phyloP scores from a whole-genome alignment of 257 asterid species.

The Solanum megistacrolobum region DNA sequence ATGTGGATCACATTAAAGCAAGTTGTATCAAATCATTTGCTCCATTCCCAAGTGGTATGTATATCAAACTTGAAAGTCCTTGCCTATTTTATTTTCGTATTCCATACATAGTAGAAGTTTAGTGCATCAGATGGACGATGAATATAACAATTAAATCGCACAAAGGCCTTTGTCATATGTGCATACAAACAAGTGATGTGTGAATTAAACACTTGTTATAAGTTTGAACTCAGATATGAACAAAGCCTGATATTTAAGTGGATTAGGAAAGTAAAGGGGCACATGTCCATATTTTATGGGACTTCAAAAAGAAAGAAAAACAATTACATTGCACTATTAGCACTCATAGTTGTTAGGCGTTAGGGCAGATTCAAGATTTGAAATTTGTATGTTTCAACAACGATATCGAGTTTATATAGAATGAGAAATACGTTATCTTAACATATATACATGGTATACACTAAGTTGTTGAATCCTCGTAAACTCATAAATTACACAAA shows the following conservation, averaged over 20 bases:
- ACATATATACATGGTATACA: background rate
- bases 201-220: background rate
- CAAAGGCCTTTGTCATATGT: background rate
- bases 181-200: background rate
- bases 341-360: background rate
- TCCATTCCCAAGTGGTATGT: slow-evolving; percentile 79
- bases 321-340: background rate
- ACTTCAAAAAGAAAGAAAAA: background rate
- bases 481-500: background rate
- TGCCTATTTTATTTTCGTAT: background rate
- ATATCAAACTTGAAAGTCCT: background rate
- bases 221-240: background rate
- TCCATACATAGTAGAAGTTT: background rate
- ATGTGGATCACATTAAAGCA: slow-evolving; percentile 48
- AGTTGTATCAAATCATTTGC: slow-evolving; percentile 87
- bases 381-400: background rate
- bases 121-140: background rate
- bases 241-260: background rate
- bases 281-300: background rate
- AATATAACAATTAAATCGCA: background rate
- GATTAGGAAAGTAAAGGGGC: background rate
- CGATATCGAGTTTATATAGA: background rate
- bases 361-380: background rate
- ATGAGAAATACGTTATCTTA: background rate
- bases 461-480: background rate